Evolutionary conservation across 2,329 filamentous ascomycete genomes (phyloP).

Genomic region (Aspergillus udagawae): DNA sequence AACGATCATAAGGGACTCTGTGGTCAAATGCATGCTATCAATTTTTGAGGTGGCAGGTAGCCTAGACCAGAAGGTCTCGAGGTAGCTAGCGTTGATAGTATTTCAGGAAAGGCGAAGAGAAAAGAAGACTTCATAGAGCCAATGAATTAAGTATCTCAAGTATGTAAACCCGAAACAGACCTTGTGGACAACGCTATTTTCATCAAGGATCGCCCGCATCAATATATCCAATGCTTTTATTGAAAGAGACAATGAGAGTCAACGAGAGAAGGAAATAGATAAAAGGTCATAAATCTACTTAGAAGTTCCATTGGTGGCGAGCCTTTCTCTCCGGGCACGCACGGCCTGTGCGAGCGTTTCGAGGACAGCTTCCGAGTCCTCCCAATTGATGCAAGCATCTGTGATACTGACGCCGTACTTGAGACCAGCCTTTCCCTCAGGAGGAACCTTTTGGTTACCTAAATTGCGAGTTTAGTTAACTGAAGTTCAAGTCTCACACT

Average conservation of each 20-base stretch:
- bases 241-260: background rate
- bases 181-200: background rate
- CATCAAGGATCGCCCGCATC: background rate
- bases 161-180: background rate
- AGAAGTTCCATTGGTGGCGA: slow-evolving; percentile 12
- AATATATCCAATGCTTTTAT: background rate
- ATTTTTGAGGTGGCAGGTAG: background rate
- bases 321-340: slow-evolving; percentile 61
- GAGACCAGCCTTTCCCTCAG: slow-evolving; percentile 77
- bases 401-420: slow-evolving; percentile 96
- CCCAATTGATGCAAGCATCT: slow-evolving; percentile 94
- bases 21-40: background rate
- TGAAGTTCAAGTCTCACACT: background rate
- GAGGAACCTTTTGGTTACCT: slow-evolving; percentile 83
- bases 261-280: no score
- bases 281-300: background rate
- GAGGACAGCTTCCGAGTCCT: slow-evolving; percentile 77
- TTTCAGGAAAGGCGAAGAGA: background rate
- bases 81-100: background rate
- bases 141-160: background rate
- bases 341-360: slow-evolving; percentile 76
- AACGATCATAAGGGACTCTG: background rate
- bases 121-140: background rate
- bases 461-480: slow-evolving; percentile 4
- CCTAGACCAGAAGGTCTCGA: background rate